phyloP scores from a whole-genome alignment of 1,139 yeast genomes.

The Arxiozyma telluris region DNA sequence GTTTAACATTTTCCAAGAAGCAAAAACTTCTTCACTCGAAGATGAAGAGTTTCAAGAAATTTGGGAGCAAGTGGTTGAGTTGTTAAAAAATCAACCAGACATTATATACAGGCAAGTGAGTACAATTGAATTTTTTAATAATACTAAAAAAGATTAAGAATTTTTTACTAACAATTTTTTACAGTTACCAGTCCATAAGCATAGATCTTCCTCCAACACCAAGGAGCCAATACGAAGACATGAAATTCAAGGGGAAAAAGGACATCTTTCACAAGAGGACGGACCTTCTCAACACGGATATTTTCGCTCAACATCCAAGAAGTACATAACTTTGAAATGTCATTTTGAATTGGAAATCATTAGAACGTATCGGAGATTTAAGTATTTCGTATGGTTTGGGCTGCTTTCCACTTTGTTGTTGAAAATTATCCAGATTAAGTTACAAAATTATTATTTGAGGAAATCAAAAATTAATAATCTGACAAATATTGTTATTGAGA shows the following conservation, averaged over 20 bases:
- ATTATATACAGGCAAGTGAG: slow-evolving; percentile 79
- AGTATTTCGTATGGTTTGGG: slow-evolving; percentile 31
- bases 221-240: slow-evolving; percentile 26
- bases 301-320: slow-evolving; percentile 67
- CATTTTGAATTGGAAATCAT: slow-evolving; percentile 48
- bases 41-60: slow-evolving; percentile 70
- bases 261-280: slow-evolving; percentile 29
- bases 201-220: slow-evolving; percentile 27
- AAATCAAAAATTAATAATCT: slow-evolving; percentile 33
- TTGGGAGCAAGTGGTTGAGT: slow-evolving; percentile 61
- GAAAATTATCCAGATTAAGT: slow-evolving; percentile 31
- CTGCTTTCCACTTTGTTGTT: slow-evolving; percentile 23
- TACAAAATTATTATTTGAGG: slow-evolving; percentile 32
- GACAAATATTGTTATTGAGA: slow-evolving; percentile 36
- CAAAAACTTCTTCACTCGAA: slow-evolving; percentile 43
- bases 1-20: slow-evolving; percentile 50
- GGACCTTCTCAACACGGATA: slow-evolving; percentile 35
- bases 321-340: slow-evolving; percentile 55
- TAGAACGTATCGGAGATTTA: slow-evolving; percentile 41
- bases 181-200: slow-evolving; percentile 28
- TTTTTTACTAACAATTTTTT: slow-evolving; percentile 6
- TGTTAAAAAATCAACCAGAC: slow-evolving; percentile 64
- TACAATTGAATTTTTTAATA: slow-evolving; percentile 12
- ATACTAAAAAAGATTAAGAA: background rate
- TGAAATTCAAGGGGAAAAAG: slow-evolving; percentile 32